Conservation (phyloP, 2,329 filamentous ascomycete genomes). For the Sporothrix luriei region DNA sequence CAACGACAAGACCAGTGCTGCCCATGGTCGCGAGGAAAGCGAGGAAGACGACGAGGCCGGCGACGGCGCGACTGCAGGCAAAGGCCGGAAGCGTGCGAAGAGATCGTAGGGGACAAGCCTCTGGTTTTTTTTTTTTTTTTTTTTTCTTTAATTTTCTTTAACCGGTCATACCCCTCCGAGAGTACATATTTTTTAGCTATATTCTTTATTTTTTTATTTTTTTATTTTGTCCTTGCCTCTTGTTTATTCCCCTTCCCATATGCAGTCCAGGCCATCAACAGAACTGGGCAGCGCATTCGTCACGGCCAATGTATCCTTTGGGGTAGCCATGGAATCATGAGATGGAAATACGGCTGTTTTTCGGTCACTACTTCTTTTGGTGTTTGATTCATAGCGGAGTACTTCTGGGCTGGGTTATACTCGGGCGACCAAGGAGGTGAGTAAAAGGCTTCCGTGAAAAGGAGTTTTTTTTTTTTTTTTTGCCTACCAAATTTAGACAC, state of each 20-base stretch:
- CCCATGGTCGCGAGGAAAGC: conserved; percentile 47
- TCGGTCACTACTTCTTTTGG: neutral
- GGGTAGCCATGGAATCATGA: neutral
- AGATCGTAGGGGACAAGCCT: neutral
- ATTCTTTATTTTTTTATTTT: neutral
- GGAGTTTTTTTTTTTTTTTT: conserved; percentile 1
- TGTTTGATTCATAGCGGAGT: conserved; percentile 3
- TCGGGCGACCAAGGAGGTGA: conserved; percentile 6
- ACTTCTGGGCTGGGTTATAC: neutral
- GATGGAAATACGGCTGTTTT: neutral
- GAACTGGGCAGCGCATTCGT: neutral
- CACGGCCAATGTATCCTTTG: neutral
- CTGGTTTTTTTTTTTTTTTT: neutral
- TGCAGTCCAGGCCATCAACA: neutral
- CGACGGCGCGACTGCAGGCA: conserved; percentile 34
- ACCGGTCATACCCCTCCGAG: conserved; percentile 10
- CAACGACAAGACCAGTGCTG: conserved; percentile 61
- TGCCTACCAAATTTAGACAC: neutral
- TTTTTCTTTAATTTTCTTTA: neutral
- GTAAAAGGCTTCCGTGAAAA: conserved; percentile 1
- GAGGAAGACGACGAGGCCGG: conserved; percentile 52
- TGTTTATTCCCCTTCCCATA: too few relatives aligned
- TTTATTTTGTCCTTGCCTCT: neutral
- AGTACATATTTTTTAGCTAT: conserved; percentile 1
- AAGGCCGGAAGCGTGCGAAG: conserved; percentile 34